Conservation (phyloP, 345 rosid genomes). For the Gynandropsis gynandra region DNA sequence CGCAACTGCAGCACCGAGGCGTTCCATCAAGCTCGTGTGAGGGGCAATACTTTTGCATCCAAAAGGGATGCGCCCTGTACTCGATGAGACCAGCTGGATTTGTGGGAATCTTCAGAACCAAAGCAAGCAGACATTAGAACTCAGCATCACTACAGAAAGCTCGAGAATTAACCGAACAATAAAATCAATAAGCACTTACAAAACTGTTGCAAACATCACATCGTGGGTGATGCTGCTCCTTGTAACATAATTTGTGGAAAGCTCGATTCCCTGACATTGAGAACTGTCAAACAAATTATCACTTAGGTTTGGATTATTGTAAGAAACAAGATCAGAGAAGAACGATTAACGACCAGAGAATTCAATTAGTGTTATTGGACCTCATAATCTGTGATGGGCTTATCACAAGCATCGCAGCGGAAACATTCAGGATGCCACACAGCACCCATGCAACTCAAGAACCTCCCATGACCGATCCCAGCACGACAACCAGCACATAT, state of each 20-base stretch:
- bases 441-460: slow-evolving; percentile 59
- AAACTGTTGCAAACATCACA: slow-evolving; percentile 84
- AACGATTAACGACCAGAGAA: slow-evolving; percentile 9
- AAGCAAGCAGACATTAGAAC: background rate
- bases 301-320: slow-evolving; percentile 15
- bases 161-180: background rate
- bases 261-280: slow-evolving; percentile 61
- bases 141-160: background rate
- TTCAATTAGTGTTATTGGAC: slow-evolving; percentile 27
- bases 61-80: slow-evolving; percentile 39
- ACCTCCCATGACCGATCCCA: slow-evolving; percentile 68
- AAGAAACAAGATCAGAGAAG: slow-evolving; percentile 5
- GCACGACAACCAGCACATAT: slow-evolving; percentile 61
- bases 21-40: slow-evolving; percentile 15
- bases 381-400: slow-evolving; percentile 68
- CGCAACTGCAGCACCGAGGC: slow-evolving; percentile 25
- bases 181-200: slow-evolving; percentile 40
- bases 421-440: slow-evolving; percentile 93
- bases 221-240: slow-evolving; percentile 69
- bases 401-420: slow-evolving; percentile 60
- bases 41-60: slow-evolving; percentile 22
- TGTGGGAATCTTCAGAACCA: slow-evolving; percentile 52
- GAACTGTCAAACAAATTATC: slow-evolving; percentile 35
- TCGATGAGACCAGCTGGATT: slow-evolving; percentile 62
- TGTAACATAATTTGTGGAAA: slow-evolving; percentile 80